phyloP scores from a whole-genome alignment of 1,284 basidiomycete species.

The Cutaneotrichosporon sp. region DNA sequence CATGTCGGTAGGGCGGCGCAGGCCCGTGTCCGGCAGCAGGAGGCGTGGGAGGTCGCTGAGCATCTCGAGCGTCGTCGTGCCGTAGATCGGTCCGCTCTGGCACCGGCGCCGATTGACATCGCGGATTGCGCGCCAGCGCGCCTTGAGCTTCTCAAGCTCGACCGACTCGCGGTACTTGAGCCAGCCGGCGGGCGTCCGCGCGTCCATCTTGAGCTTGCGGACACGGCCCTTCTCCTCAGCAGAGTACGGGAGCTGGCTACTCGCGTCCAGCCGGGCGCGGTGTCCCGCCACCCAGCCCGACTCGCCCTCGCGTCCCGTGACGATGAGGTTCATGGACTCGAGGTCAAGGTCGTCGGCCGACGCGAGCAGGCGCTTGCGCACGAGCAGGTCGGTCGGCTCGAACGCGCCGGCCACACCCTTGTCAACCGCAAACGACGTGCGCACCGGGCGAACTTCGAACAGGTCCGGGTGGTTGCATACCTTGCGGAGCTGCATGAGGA shows the following conservation, averaged over 20 bases:
- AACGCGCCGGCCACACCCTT: slow-evolving; percentile 78
- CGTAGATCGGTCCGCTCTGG: slow-evolving; percentile 63
- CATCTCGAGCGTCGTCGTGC: slow-evolving; percentile 62
- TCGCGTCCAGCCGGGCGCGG: slow-evolving; percentile 67
- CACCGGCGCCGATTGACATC: slow-evolving; percentile 80
- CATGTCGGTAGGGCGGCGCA: slow-evolving; percentile 40
- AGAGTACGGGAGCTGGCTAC: slow-evolving; percentile 64
- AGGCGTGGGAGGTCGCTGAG: slow-evolving; percentile 56
- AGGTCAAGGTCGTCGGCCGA: slow-evolving; percentile 62
- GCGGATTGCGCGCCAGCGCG: slow-evolving; percentile 68
- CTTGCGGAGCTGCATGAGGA: slow-evolving; percentile 94
- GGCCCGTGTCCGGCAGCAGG: slow-evolving; percentile 63
- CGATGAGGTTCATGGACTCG: slow-evolving; percentile 66
- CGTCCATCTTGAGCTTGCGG: slow-evolving; percentile 65
- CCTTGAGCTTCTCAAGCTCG: slow-evolving; percentile 60
- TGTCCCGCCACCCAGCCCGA: slow-evolving; percentile 61
- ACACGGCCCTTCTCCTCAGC: slow-evolving; percentile 59
- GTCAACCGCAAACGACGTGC: slow-evolving; percentile 87
- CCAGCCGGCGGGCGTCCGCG: slow-evolving; percentile 74
- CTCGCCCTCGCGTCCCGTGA: slow-evolving; percentile 58
- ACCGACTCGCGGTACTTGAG: slow-evolving; percentile 62
- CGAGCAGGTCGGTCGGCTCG: slow-evolving; percentile 85
- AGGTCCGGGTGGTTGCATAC: slow-evolving; percentile 96
- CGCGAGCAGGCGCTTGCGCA: slow-evolving; percentile 67
- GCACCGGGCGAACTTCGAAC: slow-evolving; percentile 91